Evolutionary conservation across 768 basidiomycete species (phyloP).

Genomic region (Naganishia randhawae): DNA sequence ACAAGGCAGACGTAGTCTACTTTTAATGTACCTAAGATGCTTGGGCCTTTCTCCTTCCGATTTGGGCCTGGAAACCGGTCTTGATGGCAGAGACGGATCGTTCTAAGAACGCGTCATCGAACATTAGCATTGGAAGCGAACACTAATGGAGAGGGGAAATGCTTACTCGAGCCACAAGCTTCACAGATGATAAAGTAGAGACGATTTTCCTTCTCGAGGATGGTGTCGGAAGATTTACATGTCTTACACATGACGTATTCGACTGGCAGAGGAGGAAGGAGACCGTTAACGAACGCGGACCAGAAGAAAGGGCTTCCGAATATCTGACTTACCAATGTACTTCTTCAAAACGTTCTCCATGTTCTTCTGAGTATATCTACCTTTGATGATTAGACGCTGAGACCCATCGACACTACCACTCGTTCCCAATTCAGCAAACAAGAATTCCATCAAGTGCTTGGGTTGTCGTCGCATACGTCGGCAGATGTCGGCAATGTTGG

Average conservation of each 20-base stretch:
- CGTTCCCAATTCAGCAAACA: slow-evolving; percentile 98
- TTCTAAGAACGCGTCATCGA: slow-evolving; percentile 44
- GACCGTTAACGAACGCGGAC: not conserved
- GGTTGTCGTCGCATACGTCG: slow-evolving; percentile 96
- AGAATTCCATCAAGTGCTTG: slow-evolving; percentile 93
- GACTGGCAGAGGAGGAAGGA: slow-evolving; percentile 55
- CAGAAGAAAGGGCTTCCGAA: not conserved
- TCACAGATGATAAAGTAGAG: slow-evolving; percentile 74
- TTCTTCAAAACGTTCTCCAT: slow-evolving; percentile 93
- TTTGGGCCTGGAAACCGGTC: slow-evolving; percentile 94
- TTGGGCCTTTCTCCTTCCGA: slow-evolving; percentile 45
- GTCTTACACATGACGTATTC: slow-evolving; percentile 99
- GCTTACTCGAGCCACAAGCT: slow-evolving; percentile 49
- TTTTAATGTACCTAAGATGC: not conserved
- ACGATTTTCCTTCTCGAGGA: slow-evolving; percentile 94
- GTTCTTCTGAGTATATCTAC: slow-evolving; percentile 96
- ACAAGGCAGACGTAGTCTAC: not conserved
- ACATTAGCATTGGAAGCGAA: slow-evolving; percentile 51
- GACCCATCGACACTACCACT: slow-evolving; percentile 91
- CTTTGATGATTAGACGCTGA: slow-evolving; percentile 90
- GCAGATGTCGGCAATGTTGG: slow-evolving; percentile 95
- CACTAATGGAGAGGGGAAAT: not conserved
- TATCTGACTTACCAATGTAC: slow-evolving; percentile 74
- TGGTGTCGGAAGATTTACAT: slow-evolving; percentile 96
- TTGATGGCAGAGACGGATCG: slow-evolving; percentile 95